Evolutionary conservation across 495 filamentous ascomycete genomes (phyloP).

Genomic region (Paragyromitra xinjiangensis): DNA sequence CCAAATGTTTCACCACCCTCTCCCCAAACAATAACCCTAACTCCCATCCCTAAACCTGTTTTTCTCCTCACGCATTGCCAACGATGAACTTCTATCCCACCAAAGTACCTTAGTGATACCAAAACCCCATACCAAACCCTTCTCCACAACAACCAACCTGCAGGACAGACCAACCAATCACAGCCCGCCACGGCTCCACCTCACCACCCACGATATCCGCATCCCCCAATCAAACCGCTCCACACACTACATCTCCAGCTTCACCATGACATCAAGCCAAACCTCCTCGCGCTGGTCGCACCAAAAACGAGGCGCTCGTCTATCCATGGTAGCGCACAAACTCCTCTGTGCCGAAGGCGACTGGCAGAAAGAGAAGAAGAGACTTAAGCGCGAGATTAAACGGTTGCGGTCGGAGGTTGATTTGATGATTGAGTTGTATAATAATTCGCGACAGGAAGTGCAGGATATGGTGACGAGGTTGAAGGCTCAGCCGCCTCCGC

Average conservation of each 20-base stretch:
- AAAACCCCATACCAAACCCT: background rate
- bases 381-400: slow-evolving; percentile 16
- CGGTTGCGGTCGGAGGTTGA: slow-evolving; percentile 7
- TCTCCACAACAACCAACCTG: slow-evolving; percentile 5
- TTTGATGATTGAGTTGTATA: background rate
- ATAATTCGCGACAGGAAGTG: slow-evolving; percentile 4
- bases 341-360: slow-evolving; percentile 11
- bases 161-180: slow-evolving; percentile 20
- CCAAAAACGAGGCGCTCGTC: background rate
- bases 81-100: background rate
- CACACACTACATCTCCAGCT: background rate
- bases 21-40: background rate
- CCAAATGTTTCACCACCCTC: background rate
- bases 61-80: background rate
- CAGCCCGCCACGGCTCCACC: slow-evolving; percentile 1
- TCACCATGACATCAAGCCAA: slow-evolving; percentile 23
- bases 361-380: slow-evolving; percentile 5
- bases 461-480: slow-evolving; percentile 8
- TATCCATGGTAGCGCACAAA: slow-evolving; percentile 3
- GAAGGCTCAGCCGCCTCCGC: slow-evolving; percentile 10
- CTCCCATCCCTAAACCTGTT: background rate
- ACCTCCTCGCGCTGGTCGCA: slow-evolving; percentile 10
- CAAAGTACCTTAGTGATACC: background rate
- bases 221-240: slow-evolving; percentile 13
- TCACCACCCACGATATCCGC: slow-evolving; percentile 11